Base-by-base conservation (phyloP, 805 yeast species). In the Ogataea nakhonphanomensis region DNA sequence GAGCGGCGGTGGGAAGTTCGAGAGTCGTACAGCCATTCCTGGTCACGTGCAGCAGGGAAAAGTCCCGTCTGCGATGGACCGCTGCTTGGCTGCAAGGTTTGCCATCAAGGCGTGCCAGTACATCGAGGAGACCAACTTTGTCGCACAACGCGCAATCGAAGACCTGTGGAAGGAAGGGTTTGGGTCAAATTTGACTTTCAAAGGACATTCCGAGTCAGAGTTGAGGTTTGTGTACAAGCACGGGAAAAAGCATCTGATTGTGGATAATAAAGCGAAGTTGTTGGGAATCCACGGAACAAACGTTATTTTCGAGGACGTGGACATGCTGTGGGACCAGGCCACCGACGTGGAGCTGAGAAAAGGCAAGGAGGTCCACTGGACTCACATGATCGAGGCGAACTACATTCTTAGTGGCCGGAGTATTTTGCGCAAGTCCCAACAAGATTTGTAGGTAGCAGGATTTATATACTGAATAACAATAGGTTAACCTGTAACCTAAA, bases 1-100 rank as follows among this genome's bases (percentile, higher is more conserved):
- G 55, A 41, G 51, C 24, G 81, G 89, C 25, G 64, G 74, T 27
- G 86, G 84, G 34, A 73, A 72, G 50, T 93, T 86, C 60, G 97
- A 90, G 55, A 84, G 93, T 12, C 82, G 95, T 62, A 89, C 96
- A 4, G 98, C 98, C 11, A 79, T 90, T 45, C 99, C 99, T 21
- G 99, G 99, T 23, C 98, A 91, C 60, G 93, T 91, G 43, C 99
- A 93, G 72, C 99, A 93, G 67, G 99, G 99, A 61, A 93, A 90
- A 45, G 76, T 79, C 39, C 99, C 99, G 36, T 82, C 96, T 7
- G 88, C 98, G 6, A 84, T 90, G 70, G 99, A 93, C 62, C 79
- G 98, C 63, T 81, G 89, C 27, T 76, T 82, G 49, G 96, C 95
- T 6, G 81, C 90, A 5, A 78, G 98, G 61, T 83, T 84, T 62